A percentile compares a stretch with the other conserved stretches of the same genome.
Conservation (phyloP, 768 basidiomycete species). For the Leccinum incarnatum region DNA sequence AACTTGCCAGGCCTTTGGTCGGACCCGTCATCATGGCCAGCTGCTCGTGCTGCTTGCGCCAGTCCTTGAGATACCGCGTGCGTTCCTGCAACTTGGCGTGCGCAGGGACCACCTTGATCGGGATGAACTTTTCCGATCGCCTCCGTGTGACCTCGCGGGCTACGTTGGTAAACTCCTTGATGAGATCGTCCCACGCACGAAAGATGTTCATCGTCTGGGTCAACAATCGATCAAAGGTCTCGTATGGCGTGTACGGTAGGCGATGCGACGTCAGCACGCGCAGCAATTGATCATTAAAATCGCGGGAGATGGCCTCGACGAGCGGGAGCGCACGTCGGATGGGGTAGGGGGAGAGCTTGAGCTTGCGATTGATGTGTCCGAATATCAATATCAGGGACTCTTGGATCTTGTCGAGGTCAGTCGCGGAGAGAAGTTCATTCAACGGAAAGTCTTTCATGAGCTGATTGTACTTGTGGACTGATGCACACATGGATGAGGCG, state of each 20-base stretch:
- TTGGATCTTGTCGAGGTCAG: constrained; percentile 93
- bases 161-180: constrained; percentile 91
- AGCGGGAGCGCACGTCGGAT: constrained; percentile 94
- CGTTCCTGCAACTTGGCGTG: constrained; percentile 91
- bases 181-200: constrained; percentile 82
- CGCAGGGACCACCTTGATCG: constrained; percentile 90
- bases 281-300: constrained; percentile 94
- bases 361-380: constrained; percentile 90
- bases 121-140: constrained; percentile 89
- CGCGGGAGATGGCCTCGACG: constrained; percentile 96
- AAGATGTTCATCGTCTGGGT: constrained; percentile 74
- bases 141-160: constrained; percentile 91
- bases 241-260: constrained; percentile 90
- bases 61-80: constrained; percentile 80
- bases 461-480: constrained; percentile 97
- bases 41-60: constrained; percentile 97
- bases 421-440: constrained; percentile 94
- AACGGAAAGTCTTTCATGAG: constrained; percentile 99
- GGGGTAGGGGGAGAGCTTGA: constrained; percentile 94
- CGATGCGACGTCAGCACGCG: constrained; percentile 90
- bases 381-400: constrained; percentile 88
- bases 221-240: constrained; percentile 87
- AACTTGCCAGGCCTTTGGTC: constrained; percentile 76
- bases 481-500: not conserved
- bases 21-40: constrained; percentile 96